Conservation (phyloP, 371 early-diverging fungal species). For the Mortierella sp. region DNA sequence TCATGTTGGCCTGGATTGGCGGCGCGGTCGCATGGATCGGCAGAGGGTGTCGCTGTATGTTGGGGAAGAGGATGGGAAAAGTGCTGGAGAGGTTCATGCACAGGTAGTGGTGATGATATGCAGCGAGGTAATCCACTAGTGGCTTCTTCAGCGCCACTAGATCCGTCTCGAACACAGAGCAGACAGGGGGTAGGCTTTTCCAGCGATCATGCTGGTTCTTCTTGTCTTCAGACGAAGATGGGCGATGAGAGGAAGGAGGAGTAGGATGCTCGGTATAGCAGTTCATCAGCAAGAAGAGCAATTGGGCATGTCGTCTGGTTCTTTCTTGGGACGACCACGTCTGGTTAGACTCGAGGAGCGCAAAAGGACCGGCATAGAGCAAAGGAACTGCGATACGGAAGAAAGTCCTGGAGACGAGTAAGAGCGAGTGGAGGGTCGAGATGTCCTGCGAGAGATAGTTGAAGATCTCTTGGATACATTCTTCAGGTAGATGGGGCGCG, state of each 20-base stretch:
- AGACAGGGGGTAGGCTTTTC: slow-evolving; percentile 33
- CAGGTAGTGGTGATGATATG: slow-evolving; percentile 33
- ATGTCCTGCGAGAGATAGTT: slow-evolving; percentile 31
- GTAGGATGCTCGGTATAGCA: slow-evolving; percentile 16
- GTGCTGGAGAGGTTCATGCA: slow-evolving; percentile 45
- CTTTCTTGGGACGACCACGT: slow-evolving; percentile 26
- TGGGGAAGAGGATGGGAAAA: slow-evolving; percentile 43
- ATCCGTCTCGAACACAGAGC: slow-evolving; percentile 6
- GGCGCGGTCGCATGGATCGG: not conserved
- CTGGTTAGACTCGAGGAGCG: slow-evolving; percentile 32
- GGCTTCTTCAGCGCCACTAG: slow-evolving; percentile 22
- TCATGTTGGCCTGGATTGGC: not conserved
- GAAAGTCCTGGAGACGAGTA: slow-evolving; percentile 41
- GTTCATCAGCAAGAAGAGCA: slow-evolving; percentile 46
- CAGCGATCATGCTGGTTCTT: slow-evolving; percentile 11
- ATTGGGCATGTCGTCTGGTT: slow-evolving; percentile 35
- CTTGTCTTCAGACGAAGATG: not conserved
- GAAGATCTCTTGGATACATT: slow-evolving; percentile 44
- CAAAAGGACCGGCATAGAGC: slow-evolving; percentile 42
- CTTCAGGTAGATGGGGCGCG: slow-evolving; percentile 34
- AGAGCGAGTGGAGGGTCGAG: slow-evolving; percentile 24
- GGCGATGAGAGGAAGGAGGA: not conserved
- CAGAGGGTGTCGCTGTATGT: slow-evolving; percentile 33
- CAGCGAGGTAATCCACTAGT: slow-evolving; percentile 42
- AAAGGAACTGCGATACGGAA: slow-evolving; percentile 45